phyloP scores from a whole-genome alignment of 208 protist species.

The Vickermania spadyakhi region DNA sequence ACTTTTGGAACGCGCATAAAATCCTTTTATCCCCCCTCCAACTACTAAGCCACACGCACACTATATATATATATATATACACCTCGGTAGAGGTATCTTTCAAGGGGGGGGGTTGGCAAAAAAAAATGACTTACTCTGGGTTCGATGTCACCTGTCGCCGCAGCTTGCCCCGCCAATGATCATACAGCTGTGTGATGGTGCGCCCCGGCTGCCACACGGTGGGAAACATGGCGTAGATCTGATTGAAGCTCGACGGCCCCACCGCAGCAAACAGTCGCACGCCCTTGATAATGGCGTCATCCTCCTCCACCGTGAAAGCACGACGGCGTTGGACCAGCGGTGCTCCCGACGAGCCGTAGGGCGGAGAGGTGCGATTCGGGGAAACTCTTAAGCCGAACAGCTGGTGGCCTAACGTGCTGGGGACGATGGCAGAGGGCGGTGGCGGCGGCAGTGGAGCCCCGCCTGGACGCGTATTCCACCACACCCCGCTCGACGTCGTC shows the following conservation, averaged over 20 bases:
- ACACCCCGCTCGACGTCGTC: no score
- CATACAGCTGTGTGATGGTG: constrained; percentile 54
- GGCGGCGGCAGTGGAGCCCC: neutral
- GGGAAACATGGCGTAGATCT: constrained; percentile 52
- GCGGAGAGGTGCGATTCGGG: neutral
- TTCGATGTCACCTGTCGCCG: constrained; percentile 22
- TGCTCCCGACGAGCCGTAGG: neutral
- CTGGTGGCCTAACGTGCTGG: neutral
- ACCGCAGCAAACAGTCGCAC: constrained; percentile 39
- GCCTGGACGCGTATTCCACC: no score
- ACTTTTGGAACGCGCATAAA: no score
- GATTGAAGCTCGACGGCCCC: constrained; percentile 33
- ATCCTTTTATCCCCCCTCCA: no score
- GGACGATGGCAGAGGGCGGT: neutral
- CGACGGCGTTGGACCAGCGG: constrained; percentile 22
- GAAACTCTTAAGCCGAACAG: no score
- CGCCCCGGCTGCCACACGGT: constrained; percentile 46
- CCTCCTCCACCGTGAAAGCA: constrained; percentile 55
- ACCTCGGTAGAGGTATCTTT: no score
- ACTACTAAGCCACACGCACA: no score
- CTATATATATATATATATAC: no score
- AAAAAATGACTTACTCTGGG: no score
- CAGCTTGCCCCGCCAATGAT: constrained; percentile 78
- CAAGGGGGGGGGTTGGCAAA: no score
- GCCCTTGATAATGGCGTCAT: constrained; percentile 67